Evolutionary conservation across 2,329 filamentous ascomycete species (phyloP), one percentile per base, ranked within the genome.

Genomic region (Aspergillus brasiliensis): DNA sequence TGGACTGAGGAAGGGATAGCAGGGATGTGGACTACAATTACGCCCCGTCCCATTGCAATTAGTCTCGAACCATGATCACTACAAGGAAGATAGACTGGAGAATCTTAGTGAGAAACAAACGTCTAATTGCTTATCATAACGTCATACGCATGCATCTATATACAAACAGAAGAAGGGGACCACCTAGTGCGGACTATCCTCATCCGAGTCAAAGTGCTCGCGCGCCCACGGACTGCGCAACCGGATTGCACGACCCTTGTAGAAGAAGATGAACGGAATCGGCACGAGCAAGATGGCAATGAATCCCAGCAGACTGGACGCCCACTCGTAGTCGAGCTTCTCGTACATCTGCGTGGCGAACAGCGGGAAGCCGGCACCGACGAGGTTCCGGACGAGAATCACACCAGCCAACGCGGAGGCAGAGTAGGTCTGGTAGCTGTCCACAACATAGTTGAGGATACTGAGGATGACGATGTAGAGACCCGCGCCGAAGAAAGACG

Each of bases 401-500:
- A 91, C 91, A n/a, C 88, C 89, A 23, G 89, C 89, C 0, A 89
- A 89, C 0, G 89, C 89, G 0, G 87, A 90, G 1, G 89, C 88
- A 0, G 88, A 85, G 71, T 90, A 91, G 0, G 86, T 86, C 0
- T 88, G 89, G 67, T 91, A 91, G 5, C 87, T 87, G 62, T 86
- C 87, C 42, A 91, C 84, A 81, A 91, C 89, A 75, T 91, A 91
- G 73, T 91, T 88, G 63, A 91, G 88, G 5, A 87, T 89, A 13
- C 87, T 86, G 82, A 90, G 88, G 75, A 91, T 90, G 56, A 90
- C 89, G 31, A 84, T 79, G 59, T 88, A 89, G 67, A 91, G 91
- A 56, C 88, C 88, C 38, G 91, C 86, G 11, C 88, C 89, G 56
- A 91, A 85, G 58, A 90, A 80, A 2, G 80, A 81, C 1, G 83